Evolutionary conservation across 140 eudicot genomes (phyloP), one percentile per base, ranked within the genome.

Genomic region (Anethum foeniculum): DNA sequence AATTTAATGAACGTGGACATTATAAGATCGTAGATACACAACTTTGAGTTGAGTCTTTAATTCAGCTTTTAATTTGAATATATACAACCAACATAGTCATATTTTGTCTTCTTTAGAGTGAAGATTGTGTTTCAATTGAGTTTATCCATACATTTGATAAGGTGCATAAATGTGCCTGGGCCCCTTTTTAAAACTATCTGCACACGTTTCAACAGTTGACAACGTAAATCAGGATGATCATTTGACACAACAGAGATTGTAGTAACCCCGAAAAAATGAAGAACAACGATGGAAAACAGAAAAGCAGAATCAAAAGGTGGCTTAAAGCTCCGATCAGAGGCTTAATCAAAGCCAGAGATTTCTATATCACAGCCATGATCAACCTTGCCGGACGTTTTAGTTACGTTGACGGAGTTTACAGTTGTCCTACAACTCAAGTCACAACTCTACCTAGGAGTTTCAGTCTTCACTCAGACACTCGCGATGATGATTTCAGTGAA

Each of bases 261-360:
- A 27, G 18, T 14, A 62, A 58, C 12, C 54, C 48, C 19, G 9
- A 41, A 6, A 80, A 27, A 68, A 41, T 41, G 77, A 23, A n/a
- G 32, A 19, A 39, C 27, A 10, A 0, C 8, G 19, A 30, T 12
- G 28, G n/a, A 34, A 79, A 79, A 36, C 1, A 12, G 5, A 52
- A 51, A 75, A 52, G 83, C 84, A 75, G 27, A 47, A 60, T 82
- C 36, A 25, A 18, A 15, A 32, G 60, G n/a, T 54, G 6, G 75
- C 56, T 81, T 2, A 79, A 41, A 62, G 79, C 56, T 41, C 89
- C 83, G 16, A 56, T 78, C 13, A 80, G 81, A 76, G 81, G 77
- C 46, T 81, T 86, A 52, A 12, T 64, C 71, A 80, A 23, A 65
- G 87, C 54, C 28, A 58, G 83, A 28, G 85, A 83, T 32, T 49